Conservation (phyloP, 2,329 filamentous ascomycete genomes). For the Aspergillus tubingensis region DNA sequence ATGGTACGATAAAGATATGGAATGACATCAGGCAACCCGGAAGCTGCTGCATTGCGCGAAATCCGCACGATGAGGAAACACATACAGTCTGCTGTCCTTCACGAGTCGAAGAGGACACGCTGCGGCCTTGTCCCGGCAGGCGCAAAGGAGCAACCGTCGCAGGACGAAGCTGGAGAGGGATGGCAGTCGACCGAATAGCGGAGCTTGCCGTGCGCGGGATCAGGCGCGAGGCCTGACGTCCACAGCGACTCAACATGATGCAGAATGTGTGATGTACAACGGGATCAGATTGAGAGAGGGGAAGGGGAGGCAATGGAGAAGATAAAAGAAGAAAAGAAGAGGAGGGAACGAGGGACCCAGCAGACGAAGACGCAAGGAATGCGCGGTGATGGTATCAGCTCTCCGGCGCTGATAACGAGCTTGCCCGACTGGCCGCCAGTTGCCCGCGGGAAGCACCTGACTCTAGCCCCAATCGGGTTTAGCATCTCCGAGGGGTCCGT, state of each 20-base stretch:
- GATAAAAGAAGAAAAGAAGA: conserved; percentile 15
- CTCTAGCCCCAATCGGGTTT: conserved; percentile 26
- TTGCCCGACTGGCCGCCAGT: conserved; percentile 22
- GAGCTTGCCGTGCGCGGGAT: conserved; percentile 36
- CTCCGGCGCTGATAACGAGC: neutral
- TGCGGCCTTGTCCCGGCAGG: conserved; percentile 35
- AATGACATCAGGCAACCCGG: conserved; percentile 9
- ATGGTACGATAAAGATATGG: conserved; percentile 1
- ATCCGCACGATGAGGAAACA: neutral
- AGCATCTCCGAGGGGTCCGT: conserved; percentile 21
- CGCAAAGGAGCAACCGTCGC: conserved; percentile 25
- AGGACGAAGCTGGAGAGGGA: conserved; percentile 22
- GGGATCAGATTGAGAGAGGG: neutral
- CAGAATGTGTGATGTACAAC: conserved; percentile 28
- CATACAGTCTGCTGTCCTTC: conserved; percentile 47
- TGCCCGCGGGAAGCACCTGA: conserved; percentile 40
- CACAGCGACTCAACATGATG: conserved; percentile 38
- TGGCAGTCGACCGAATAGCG: conserved; percentile 26
- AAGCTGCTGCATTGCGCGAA: neutral
- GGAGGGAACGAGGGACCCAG: conserved; percentile 12
- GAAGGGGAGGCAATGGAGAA: conserved; percentile 34
- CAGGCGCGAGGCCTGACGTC: conserved; percentile 35
- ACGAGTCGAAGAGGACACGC: conserved; percentile 40
- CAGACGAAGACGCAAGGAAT: conserved; percentile 24
- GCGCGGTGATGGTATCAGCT: conserved; percentile 5